These are phyloP conservation scores for Uncinocarpus reesii DNA, from an alignment of 2,329 filamentous ascomycete species.

Conservation along the genomic window DNA sequence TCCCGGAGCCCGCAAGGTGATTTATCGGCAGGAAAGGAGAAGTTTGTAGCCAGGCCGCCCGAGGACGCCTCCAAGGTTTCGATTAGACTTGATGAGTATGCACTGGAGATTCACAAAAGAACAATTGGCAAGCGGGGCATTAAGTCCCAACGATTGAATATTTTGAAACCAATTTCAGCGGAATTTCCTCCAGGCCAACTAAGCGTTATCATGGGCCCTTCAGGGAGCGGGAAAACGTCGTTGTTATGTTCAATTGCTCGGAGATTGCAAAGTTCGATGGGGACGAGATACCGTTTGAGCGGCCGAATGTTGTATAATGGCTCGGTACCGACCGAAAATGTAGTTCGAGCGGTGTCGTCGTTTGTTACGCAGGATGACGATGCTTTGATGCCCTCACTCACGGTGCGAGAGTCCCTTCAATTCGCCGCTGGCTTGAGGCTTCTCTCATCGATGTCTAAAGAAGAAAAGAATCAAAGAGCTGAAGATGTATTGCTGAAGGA, in stretches of 20 bases:
- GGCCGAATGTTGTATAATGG: slow-evolving; percentile 62
- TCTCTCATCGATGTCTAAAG: slow-evolving; percentile 57
- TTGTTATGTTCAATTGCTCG: slow-evolving; percentile 63
- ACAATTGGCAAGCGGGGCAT: slow-evolving; percentile 38
- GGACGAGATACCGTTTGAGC: slow-evolving; percentile 51
- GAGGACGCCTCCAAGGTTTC: slow-evolving; percentile 51
- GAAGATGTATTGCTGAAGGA: slow-evolving; percentile 62
- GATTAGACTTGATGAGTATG: slow-evolving; percentile 55
- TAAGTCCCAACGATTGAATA: slow-evolving; percentile 33
- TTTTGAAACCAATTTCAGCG: slow-evolving; percentile 56
- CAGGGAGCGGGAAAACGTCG: slow-evolving; percentile 66
- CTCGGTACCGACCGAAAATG: slow-evolving; percentile 54
- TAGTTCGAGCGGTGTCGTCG: slow-evolving; percentile 61
- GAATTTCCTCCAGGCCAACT: slow-evolving; percentile 58
- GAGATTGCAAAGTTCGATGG: slow-evolving; percentile 51
- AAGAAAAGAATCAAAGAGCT: slow-evolving; percentile 56
- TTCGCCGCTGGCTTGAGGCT: slow-evolving; percentile 63
- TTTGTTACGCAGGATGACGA: slow-evolving; percentile 74
- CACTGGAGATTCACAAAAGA: slow-evolving; percentile 54
- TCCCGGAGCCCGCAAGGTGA: slow-evolving; percentile 50
- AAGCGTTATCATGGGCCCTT: slow-evolving; percentile 73
- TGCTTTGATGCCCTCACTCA: slow-evolving; percentile 61
- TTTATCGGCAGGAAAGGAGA: slow-evolving; percentile 59
- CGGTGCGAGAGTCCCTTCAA: slow-evolving; percentile 62
- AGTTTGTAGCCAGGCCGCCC: slow-evolving; percentile 47